Evolutionary conservation across 2,329 filamentous ascomycete species (phyloP).

Genomic region (Fusarium anthophilum): DNA sequence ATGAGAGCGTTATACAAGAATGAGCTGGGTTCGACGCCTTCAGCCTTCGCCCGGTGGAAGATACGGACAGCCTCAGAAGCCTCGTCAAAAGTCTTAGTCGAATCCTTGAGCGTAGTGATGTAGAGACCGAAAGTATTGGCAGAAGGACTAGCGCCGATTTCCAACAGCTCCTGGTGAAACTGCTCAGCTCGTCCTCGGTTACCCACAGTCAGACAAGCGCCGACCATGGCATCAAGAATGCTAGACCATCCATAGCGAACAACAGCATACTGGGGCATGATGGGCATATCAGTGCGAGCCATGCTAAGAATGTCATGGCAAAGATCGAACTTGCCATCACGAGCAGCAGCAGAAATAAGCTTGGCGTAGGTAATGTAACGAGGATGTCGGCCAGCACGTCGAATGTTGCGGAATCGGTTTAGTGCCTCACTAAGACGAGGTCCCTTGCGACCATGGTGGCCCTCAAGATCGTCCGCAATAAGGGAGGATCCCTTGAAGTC

Average conservation of each 20-base stretch:
- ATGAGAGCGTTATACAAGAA: slow-evolving; percentile 99
- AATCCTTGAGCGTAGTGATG: slow-evolving; percentile 99
- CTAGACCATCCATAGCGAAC: slow-evolving; percentile 97
- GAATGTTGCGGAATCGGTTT: slow-evolving; percentile 89
- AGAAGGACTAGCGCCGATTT: slow-evolving; percentile 90
- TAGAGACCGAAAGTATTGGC: slow-evolving; percentile 98
- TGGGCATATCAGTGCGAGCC: slow-evolving; percentile 88
- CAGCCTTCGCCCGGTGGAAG: slow-evolving; percentile 90
- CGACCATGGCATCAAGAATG: slow-evolving; percentile 96
- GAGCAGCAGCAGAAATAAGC: slow-evolving; percentile 88
- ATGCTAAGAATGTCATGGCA: slow-evolving; percentile 89
- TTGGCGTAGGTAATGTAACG: slow-evolving; percentile 98
- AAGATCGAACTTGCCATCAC: slow-evolving; percentile 81
- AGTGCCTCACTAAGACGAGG: slow-evolving; percentile 83
- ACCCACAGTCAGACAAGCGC: slow-evolving; percentile 85
- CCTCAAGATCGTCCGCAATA: slow-evolving; percentile 91
- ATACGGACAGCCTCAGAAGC: slow-evolving; percentile 97
- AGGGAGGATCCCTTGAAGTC: slow-evolving; percentile 93
- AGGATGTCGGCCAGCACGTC: slow-evolving; percentile 88
- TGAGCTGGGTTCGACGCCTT: slow-evolving; percentile 94
- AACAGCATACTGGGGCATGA: slow-evolving; percentile 82
- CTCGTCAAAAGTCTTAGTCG: slow-evolving; percentile 96
- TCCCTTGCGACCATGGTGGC: slow-evolving; percentile 75
- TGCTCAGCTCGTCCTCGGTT: slow-evolving; percentile 83
- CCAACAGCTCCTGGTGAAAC: slow-evolving; percentile 90